These are phyloP conservation scores for Zychaea mexicana DNA, from an alignment of 371 early-diverging fungal species.

Conservation along the genomic window DNA sequence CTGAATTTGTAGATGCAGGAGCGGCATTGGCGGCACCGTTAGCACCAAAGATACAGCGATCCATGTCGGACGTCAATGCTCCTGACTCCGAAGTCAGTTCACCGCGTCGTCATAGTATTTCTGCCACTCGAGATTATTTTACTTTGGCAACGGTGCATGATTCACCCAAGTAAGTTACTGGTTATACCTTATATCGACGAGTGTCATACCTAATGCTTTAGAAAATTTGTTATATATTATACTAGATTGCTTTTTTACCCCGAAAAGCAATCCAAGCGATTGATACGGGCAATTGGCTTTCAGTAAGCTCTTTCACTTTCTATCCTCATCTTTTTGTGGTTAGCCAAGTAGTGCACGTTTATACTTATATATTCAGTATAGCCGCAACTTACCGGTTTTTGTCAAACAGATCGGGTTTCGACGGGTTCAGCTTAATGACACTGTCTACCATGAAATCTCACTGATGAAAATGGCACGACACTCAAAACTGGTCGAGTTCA, in stretches of 20 bases:
- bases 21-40: background rate
- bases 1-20: background rate
- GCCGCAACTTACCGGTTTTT: slow-evolving; percentile 53
- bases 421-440: slow-evolving; percentile 14
- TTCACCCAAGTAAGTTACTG: background rate
- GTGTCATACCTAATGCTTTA: no score
- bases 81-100: no score
- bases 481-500: slow-evolving; percentile 44
- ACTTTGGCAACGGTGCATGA: background rate
- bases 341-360: slow-evolving; percentile 1
- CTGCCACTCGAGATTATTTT: background rate
- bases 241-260: slow-evolving; percentile 5
- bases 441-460: slow-evolving; percentile 13
- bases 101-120: background rate
- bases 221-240: background rate
- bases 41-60: background rate
- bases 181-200: no score
- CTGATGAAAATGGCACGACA: slow-evolving; percentile 35
- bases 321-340: background rate
- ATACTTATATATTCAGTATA: slow-evolving; percentile 4
- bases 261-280: background rate
- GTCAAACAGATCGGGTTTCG: slow-evolving; percentile 31
- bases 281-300: slow-evolving; percentile 14
- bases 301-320: slow-evolving; percentile 21
- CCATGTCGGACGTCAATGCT: background rate